phyloP scores from a whole-genome alignment of 352 stramenopile species.

The Phytophthora quininea region DNA sequence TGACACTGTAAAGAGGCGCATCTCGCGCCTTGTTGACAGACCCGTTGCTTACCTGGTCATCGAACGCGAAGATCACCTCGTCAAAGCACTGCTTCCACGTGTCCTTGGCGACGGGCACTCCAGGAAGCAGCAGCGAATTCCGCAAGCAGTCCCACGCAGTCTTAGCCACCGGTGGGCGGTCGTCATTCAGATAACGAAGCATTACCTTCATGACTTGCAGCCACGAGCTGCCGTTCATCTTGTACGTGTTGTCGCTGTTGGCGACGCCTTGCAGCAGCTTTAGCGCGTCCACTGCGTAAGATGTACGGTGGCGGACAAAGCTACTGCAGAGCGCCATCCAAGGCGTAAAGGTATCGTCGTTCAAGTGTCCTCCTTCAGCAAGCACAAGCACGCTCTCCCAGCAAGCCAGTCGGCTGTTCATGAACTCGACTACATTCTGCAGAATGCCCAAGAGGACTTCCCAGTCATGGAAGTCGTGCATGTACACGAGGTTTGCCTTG shows the following conservation, averaged over 20 bases:
- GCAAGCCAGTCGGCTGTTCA: constrained; percentile 69
- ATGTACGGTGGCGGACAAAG: constrained; percentile 81
- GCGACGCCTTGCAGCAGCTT: constrained; percentile 76
- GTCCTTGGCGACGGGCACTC: constrained; percentile 66
- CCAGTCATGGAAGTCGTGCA: constrained; percentile 87
- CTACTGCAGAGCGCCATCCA: constrained; percentile 84
- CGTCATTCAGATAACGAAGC: constrained; percentile 82
- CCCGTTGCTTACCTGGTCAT: constrained; percentile 77
- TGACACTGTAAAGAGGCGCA: constrained; percentile 81
- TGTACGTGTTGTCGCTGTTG: constrained; percentile 76
- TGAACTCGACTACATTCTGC: constrained; percentile 80
- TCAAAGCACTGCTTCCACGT: constrained; percentile 88
- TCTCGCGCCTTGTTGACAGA: constrained; percentile 63
- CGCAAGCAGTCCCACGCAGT: constrained; percentile 87
- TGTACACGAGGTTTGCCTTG: constrained; percentile 89
- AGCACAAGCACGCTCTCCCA: constrained; percentile 82
- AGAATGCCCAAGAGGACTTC: constrained; percentile 75
- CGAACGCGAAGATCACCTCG: constrained; percentile 89
- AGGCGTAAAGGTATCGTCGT: constrained; percentile 78
- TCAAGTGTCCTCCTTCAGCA: constrained; percentile 72
- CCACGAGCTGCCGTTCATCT: constrained; percentile 75
- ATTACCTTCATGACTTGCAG: constrained; percentile 89
- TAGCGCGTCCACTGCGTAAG: constrained; percentile 77
- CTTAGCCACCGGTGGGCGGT: constrained; percentile 77
- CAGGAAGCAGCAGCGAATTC: constrained; percentile 78